Evolutionary conservation across 2,329 filamentous ascomycete genomes (phyloP).

Genomic region (Cordyceps cateniannulata): DNA sequence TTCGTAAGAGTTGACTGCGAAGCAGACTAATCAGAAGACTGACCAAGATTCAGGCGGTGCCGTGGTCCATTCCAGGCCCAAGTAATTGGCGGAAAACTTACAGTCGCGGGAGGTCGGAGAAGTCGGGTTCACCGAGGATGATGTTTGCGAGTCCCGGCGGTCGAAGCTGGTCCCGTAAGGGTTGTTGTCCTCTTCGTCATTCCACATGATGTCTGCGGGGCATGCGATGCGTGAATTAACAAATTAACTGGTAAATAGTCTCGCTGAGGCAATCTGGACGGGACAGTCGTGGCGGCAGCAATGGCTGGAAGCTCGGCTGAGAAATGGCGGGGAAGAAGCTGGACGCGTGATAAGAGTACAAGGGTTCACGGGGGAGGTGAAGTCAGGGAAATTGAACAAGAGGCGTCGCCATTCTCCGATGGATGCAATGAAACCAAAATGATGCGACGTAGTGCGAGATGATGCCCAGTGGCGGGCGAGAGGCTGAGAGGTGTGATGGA

Average conservation of each 20-base stretch:
- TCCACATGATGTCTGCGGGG: conserved; percentile 65
- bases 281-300: background rate
- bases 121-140: conserved; percentile 57
- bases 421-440: background rate
- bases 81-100: conserved; percentile 34
- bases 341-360: background rate
- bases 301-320: conserved; percentile 4
- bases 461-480: conserved; percentile 2
- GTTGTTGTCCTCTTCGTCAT: conserved; percentile 92
- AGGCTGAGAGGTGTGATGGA: background rate
- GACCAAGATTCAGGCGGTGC: too few species aligned
- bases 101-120: conserved; percentile 53
- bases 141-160: conserved; percentile 72
- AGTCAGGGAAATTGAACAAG: background rate
- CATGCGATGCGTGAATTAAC: conserved; percentile 12
- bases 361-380: background rate
- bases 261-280: background rate
- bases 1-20: conserved; percentile 43
- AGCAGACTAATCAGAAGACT: background rate
- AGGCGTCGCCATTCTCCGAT: conserved; percentile 8
- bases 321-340: conserved; percentile 13
- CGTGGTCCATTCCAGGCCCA: background rate
- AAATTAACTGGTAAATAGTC: conserved; percentile 12
- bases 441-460: background rate
- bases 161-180: conserved; percentile 90